phyloP scores from a whole-genome alignment of 306 rosid species.

The Castanea sativa region DNA sequence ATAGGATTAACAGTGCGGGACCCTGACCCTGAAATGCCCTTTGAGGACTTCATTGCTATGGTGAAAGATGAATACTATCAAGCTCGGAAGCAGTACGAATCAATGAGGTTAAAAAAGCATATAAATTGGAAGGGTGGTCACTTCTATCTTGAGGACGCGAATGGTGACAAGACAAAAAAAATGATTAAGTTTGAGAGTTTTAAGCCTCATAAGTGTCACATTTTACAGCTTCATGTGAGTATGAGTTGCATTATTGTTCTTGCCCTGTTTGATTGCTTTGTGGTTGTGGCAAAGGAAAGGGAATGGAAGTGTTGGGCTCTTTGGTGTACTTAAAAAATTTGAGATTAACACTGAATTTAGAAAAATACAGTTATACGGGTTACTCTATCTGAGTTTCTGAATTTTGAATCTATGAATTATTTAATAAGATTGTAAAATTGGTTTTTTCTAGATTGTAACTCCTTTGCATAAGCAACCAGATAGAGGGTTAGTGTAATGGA shows the following conservation, averaged over 20 bases:
- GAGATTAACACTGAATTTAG: not conserved
- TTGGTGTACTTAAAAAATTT: not conserved
- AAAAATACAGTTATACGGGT: not conserved
- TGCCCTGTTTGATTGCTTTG: not conserved
- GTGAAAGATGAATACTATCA: conserved; percentile 28
- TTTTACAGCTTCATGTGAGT: conserved; percentile 56
- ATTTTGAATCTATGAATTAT: not conserved
- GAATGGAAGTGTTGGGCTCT: not conserved
- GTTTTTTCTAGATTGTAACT: not conserved
- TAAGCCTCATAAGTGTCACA: conserved; percentile 37
- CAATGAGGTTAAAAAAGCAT: conserved; percentile 18
- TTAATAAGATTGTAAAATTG: no score
- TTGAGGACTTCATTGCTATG: conserved; percentile 24
- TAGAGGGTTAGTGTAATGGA: not conserved
- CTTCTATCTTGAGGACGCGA: conserved; percentile 39
- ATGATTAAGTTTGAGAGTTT: conserved; percentile 29
- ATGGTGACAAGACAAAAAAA: conserved; percentile 15
- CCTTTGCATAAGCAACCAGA: not conserved
- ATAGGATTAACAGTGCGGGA: conserved; percentile 21
- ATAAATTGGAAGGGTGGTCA: conserved; percentile 33
- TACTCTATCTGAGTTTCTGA: not conserved
- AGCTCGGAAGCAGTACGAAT: not conserved
- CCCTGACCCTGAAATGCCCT: conserved; percentile 26
- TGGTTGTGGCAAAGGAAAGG: not conserved
- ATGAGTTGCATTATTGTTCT: not conserved